Evolutionary conservation across 345 rosid species (phyloP).

Genomic region (Corchorus olitorius): DNA sequence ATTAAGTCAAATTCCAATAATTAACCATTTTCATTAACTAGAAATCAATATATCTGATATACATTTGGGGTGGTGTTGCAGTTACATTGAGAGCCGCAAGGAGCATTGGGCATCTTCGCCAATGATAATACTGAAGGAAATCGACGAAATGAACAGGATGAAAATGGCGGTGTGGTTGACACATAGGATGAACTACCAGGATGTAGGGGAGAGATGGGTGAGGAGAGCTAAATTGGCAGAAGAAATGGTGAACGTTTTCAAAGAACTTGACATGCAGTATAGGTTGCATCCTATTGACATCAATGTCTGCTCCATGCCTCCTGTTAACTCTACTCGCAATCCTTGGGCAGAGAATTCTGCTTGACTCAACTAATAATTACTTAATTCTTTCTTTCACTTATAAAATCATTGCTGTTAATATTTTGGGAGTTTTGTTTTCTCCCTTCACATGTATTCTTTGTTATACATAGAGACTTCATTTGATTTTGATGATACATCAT

Average conservation of each 20-base stretch:
- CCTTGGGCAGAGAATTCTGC: conserved; percentile 29
- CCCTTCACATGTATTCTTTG: too few relatives aligned
- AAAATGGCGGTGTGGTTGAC: conserved; percentile 65
- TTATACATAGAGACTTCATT: too few relatives aligned
- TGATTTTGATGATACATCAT: too few relatives aligned
- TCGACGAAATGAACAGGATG: conserved; percentile 48
- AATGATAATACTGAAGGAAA: conserved; percentile 48
- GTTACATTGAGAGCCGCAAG: conserved; percentile 63
- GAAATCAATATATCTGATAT: too few relatives aligned
- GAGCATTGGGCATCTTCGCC: conserved; percentile 82
- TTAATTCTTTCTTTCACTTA: too few relatives aligned
- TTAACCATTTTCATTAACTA: too few relatives aligned
- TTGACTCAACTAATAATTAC: too few relatives aligned
- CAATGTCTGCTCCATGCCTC: conserved; percentile 56
- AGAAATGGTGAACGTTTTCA: conserved; percentile 65
- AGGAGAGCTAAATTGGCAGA: conserved; percentile 65
- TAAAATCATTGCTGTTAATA: too few relatives aligned
- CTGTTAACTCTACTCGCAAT: conserved; percentile 37
- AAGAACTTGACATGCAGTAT: conserved; percentile 71
- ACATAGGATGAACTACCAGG: conserved; percentile 70
- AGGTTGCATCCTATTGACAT: conserved; percentile 69
- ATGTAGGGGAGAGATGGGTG: conserved; percentile 59
- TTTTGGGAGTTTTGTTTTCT: too few relatives aligned
- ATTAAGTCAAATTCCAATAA: too few relatives aligned
- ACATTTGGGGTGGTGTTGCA: conserved; percentile 19